These are phyloP conservation scores for Eucalyptus curtisii DNA, from an alignment of 345 rosid genomes.

Conservation along the genomic window DNA sequence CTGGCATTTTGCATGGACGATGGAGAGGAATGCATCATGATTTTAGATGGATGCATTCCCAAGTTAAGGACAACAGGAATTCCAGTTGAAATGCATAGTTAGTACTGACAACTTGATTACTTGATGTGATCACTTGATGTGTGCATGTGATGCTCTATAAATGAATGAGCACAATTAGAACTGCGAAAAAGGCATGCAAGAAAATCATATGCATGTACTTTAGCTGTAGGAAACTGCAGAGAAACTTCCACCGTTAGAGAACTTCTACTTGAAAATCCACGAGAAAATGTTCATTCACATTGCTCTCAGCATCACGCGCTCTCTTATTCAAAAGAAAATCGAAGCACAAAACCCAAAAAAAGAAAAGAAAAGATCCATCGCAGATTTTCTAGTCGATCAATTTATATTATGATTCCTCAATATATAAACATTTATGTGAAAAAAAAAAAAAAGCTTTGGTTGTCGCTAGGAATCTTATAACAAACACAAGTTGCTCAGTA, in stretches of 20 bases:
- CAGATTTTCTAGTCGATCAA: background rate
- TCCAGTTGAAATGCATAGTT: too few species aligned
- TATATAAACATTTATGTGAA: background rate
- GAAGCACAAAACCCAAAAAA: background rate
- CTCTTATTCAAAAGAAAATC: background rate
- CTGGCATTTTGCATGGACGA: too few species aligned
- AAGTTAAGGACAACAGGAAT: too few species aligned
- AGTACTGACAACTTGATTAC: too few species aligned
- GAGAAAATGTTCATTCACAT: background rate
- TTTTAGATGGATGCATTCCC: too few species aligned
- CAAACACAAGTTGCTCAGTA: background rate
- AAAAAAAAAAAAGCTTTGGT: background rate
- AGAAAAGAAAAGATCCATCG: background rate
- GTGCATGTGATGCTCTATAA: too few species aligned
- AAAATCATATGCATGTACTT: background rate
- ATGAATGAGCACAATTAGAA: too few species aligned
- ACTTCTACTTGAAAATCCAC: background rate
- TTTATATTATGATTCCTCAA: background rate
- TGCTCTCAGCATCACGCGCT: background rate
- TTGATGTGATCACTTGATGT: too few species aligned
- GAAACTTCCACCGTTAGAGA: background rate
- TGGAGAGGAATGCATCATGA: too few species aligned
- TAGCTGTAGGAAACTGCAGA: conserved; percentile 1
- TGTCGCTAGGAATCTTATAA: background rate
- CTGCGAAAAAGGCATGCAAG: background rate